Evolutionary conservation across 805 yeast genomes (phyloP).

Genomic region (Cyberlindnera maclurae): DNA sequence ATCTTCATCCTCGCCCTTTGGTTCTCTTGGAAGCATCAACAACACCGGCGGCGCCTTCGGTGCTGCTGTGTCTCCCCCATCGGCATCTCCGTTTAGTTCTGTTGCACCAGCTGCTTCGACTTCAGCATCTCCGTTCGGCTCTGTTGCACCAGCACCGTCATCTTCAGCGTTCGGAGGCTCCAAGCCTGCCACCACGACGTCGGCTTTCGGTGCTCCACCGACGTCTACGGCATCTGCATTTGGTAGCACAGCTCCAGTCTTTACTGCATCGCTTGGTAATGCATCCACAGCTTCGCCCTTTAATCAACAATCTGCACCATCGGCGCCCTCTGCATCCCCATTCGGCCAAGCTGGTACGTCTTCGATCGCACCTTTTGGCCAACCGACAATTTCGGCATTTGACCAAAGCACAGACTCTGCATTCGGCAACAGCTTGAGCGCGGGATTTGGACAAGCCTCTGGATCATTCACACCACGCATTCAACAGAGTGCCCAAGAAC

Average conservation of each 20-base stretch:
- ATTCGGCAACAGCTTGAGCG: slow-evolving; percentile 1
- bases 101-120: too few species aligned
- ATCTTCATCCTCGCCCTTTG: background rate
- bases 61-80: too few species aligned
- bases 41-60: slow-evolving; percentile 1
- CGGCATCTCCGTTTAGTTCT: too few species aligned
- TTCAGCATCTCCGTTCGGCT: too few species aligned
- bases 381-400: slow-evolving; percentile 4
- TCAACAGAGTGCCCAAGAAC: slow-evolving; percentile 29
- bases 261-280: too few species aligned
- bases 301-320: too few species aligned
- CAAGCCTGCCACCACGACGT: background rate
- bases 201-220: slow-evolving; percentile 9
- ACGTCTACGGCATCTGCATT: slow-evolving; percentile 5
- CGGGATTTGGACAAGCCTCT: slow-evolving; percentile 6
- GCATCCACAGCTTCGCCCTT: too few species aligned
- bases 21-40: background rate
- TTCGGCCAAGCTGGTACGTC: too few species aligned
- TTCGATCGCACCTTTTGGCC: too few species aligned
- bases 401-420: slow-evolving; percentile 1
- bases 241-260: slow-evolving; percentile 4
- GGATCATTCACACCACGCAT: slow-evolving; percentile 19
- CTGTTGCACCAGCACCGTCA: too few species aligned
- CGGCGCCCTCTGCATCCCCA: too few species aligned
- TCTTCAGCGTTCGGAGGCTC: too few species aligned